phyloP scores from a whole-genome alignment of 2,329 filamentous ascomycete species.

The Fusarium odoratissimum region DNA sequence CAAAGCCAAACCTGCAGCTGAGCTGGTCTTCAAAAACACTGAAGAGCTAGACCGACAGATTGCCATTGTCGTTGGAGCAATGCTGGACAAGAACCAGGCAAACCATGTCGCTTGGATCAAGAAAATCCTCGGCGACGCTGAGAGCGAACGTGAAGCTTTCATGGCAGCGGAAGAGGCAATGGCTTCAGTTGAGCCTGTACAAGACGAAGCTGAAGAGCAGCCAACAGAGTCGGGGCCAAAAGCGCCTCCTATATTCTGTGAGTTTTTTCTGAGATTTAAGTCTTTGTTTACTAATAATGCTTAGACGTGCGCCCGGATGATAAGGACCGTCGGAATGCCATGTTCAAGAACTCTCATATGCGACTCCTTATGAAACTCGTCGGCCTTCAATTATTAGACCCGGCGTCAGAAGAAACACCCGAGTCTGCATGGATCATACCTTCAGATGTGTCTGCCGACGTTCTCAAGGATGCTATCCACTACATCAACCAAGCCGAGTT shows the following conservation, averaged over 20 bases:
- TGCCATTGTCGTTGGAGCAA: constrained; percentile 79
- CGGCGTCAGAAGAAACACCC: constrained; percentile 72
- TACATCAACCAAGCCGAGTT: constrained; percentile 83
- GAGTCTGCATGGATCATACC: constrained; percentile 86
- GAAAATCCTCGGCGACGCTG: constrained; percentile 73
- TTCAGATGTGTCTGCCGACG: constrained; percentile 68
- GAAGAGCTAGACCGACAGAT: constrained; percentile 78
- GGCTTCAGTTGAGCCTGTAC: constrained; percentile 51
- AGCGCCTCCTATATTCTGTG: constrained; percentile 50
- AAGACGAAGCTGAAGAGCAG: constrained; percentile 49
- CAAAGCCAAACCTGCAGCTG: constrained; percentile 77
- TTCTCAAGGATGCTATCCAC: constrained; percentile 76
- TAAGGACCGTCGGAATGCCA: constrained; percentile 74
- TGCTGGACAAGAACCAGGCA: constrained; percentile 82
- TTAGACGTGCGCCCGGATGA: constrained; percentile 72
- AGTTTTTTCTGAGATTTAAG: constrained; percentile 24
- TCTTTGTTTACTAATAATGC: constrained; percentile 43
- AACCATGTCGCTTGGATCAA: constrained; percentile 87
- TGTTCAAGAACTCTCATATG: constrained; percentile 91
- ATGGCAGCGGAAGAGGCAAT: constrained; percentile 75
- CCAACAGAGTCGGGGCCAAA: constrained; percentile 44
- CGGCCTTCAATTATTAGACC: constrained; percentile 71
- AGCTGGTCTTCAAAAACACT: constrained; percentile 82
- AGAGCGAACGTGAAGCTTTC: constrained; percentile 81
- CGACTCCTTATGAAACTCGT: constrained; percentile 84